These are phyloP conservation scores for Skeletonema menzelii DNA, from an alignment of 108 stramenopile genomes.

Conservation along the genomic window DNA sequence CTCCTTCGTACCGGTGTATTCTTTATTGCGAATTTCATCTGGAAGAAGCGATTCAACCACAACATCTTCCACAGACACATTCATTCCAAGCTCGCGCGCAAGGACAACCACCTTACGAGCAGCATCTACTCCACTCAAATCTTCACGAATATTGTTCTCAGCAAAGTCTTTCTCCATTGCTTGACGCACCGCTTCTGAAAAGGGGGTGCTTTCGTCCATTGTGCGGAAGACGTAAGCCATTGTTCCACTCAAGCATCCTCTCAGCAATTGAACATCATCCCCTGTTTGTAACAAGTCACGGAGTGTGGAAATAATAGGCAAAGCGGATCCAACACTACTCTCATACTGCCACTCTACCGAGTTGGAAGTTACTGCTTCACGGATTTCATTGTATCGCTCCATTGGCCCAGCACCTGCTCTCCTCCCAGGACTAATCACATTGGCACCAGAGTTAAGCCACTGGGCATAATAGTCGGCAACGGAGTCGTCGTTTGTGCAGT, in stretches of 20 bases:
- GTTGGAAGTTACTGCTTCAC: constrained; percentile 48
- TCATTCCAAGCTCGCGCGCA: constrained; percentile 58
- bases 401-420: constrained; percentile 62
- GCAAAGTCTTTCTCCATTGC: constrained; percentile 65
- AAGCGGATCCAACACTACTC: constrained; percentile 76
- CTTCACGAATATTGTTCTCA: constrained; percentile 67
- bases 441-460: constrained; percentile 72
- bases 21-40: constrained; percentile 52
- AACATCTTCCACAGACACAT: constrained; percentile 63
- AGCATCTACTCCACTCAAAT: constrained; percentile 47
- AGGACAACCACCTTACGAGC: constrained; percentile 54
- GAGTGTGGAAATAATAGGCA: constrained; percentile 79
- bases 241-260: constrained; percentile 75
- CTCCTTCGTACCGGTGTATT: constrained; percentile 34
- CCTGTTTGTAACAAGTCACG: constrained; percentile 70
- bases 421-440: constrained; percentile 75
- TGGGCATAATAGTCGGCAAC: constrained; percentile 62
- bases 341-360: constrained; percentile 69
- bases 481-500: constrained; percentile 64
- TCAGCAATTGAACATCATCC: constrained; percentile 59
- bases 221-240: constrained; percentile 70
- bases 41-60: constrained; percentile 69
- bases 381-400: constrained; percentile 62
- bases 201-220: constrained; percentile 50
- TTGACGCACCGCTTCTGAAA: constrained; percentile 61